A percentile compares a stretch with the other conserved stretches of the same genome.
Evolutionary conservation across 768 basidiomycete genomes (phyloP).

Genomic region (Chalciporus sphaerocephalus): DNA sequence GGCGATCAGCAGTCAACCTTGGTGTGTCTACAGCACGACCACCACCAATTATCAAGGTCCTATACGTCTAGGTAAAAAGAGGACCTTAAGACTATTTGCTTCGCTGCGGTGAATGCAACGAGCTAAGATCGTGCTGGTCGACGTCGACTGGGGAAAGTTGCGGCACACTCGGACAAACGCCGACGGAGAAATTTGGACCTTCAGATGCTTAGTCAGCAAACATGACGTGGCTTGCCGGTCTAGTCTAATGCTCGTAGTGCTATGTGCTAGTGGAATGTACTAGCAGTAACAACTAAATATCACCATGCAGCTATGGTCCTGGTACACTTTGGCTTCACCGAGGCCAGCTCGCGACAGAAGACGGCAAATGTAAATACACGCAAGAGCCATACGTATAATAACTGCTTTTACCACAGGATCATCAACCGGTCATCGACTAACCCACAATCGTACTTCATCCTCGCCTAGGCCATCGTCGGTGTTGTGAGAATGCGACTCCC

Average conservation of each 20-base stretch:
- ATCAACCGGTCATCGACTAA: slow-evolving; percentile 10
- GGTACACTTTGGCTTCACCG: too few relatives aligned
- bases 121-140: not conserved
- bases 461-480: slow-evolving; percentile 3
- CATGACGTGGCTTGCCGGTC: too few relatives aligned
- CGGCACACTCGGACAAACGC: not conserved
- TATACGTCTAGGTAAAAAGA: not conserved
- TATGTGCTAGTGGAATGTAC: too few relatives aligned
- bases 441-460: slow-evolving; percentile 13
- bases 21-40: not conserved
- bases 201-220: slow-evolving; percentile 16
- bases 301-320: too few relatives aligned
- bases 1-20: not conserved
- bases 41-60: slow-evolving; percentile 1
- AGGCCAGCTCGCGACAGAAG: too few relatives aligned
- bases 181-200: not conserved
- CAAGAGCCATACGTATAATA: too few relatives aligned
- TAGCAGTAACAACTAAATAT: too few relatives aligned
- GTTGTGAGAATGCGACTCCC: not conserved
- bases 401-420: too few relatives aligned
- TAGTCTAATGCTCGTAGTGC: too few relatives aligned
- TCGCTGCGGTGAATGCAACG: not conserved
- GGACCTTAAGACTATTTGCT: not conserved
- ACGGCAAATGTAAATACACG: too few relatives aligned
- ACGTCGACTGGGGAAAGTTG: slow-evolving; percentile 4